Base-by-base conservation (phyloP, 1,139 yeast species). In the Scheffersomyces titani region DNA sequence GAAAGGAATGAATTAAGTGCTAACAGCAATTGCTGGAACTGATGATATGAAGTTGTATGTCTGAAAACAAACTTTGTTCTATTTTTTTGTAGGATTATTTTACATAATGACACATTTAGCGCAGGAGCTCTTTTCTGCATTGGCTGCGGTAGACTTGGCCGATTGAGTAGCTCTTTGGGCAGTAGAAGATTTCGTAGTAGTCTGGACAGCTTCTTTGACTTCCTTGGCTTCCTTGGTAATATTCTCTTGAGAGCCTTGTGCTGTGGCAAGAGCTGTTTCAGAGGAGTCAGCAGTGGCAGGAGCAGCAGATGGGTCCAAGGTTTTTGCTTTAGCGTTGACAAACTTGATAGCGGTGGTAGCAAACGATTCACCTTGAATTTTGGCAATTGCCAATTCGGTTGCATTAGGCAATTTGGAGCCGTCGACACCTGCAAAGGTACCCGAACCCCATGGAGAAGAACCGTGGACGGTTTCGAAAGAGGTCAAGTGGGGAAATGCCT, bases 381-480 rank as follows among this genome's bases (percentile, higher is more conserved):
- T 57, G 30, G 82, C 83, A 51, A 78, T 61, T 54, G 70, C 69
- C 65, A 72, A 66, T 63, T 82, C 87, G 51, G 73, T 61, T 51
- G 70, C 74, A 53, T 74, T 59, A 24, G 83, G 79, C 58, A 68
- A 71, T 73, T 82, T 78, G 16, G 83, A 74, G 54, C 86, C 86
- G 64, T 80, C 85, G 24, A 73, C 60, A 55, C 79, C 83, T 48
- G 86, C 84, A 59, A 71, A 68, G 19, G 81, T 69, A 61, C 85
- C 85, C 21, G 86, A 78, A 67, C 86, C 86, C 76, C 80, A 82
- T 44, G 86, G 76, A 55, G 83, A 72, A 57, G 78, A 78, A 61
- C 85, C 85, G 58, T 77, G 82, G 49, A 71, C 67, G 64, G 78
- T 83, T 1, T 71, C 72, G 48, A 77, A 57, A 58, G 69, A 69